A percentile compares a stretch with the other conserved stretches of the same genome.
These are phyloP conservation scores for Aspergillus terreus DNA, from an alignment of 2,329 filamentous ascomycete species.

Conservation along the genomic window DNA sequence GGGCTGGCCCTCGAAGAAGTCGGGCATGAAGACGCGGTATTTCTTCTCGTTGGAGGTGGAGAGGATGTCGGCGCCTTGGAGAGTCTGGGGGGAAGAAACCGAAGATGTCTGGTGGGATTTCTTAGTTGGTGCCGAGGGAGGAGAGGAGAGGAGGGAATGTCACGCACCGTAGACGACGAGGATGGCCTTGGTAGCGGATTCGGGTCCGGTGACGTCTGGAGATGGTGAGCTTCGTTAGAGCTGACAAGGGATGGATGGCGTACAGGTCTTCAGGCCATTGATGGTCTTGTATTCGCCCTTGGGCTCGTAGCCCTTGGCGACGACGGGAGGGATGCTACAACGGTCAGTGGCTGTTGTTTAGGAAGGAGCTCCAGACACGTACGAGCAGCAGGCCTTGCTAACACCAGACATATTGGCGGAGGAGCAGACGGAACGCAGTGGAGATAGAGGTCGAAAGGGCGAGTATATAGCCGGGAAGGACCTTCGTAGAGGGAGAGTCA, in stretches of 20 bases:
- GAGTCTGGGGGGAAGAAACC: slow-evolving; percentile 61
- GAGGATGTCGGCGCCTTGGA: slow-evolving; percentile 63
- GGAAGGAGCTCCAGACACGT: slow-evolving; percentile 12
- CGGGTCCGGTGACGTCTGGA: slow-evolving; percentile 54
- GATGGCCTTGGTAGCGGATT: slow-evolving; percentile 54
- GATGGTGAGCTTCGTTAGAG: slow-evolving; percentile 4
- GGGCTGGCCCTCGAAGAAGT: slow-evolving; percentile 80
- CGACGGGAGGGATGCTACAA: slow-evolving; percentile 39
- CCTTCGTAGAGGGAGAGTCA: slow-evolving; percentile 21
- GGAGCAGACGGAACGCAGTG: slow-evolving; percentile 16
- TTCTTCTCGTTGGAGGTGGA: slow-evolving; percentile 58
- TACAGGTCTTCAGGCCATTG: slow-evolving; percentile 61
- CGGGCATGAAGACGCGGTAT: slow-evolving; percentile 86
- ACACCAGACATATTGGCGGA: slow-evolving; percentile 35
- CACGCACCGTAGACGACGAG: slow-evolving; percentile 50
- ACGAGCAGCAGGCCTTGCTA: slow-evolving; percentile 46
- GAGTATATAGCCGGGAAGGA: slow-evolving; percentile 13
- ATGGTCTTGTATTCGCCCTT: slow-evolving; percentile 59
- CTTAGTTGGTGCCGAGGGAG: not conserved
- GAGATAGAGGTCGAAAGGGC: slow-evolving; percentile 1
- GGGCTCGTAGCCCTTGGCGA: slow-evolving; percentile 47
- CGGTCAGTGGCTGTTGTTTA: not conserved
- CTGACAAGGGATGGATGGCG: slow-evolving; percentile 12
- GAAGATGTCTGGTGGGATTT: slow-evolving; percentile 51
- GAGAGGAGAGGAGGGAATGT: not conserved